Evolutionary conservation across 306 rosid genomes (phyloP).

Genomic region (Fragaria nilgerrensis): DNA sequence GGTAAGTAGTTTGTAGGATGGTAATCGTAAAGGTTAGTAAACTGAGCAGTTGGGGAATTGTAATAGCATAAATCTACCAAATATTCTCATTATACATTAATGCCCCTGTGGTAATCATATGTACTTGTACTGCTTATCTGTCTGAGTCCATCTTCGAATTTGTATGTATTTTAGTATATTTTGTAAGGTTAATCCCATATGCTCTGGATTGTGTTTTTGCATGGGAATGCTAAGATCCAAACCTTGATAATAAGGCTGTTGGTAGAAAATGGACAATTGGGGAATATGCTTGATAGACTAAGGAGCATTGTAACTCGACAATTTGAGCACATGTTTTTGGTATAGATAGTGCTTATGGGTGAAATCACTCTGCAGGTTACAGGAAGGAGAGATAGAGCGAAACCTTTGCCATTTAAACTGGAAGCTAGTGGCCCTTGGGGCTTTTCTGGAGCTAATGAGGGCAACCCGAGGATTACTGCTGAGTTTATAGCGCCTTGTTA

Average conservation of each 20-base stretch:
- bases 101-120: background rate
- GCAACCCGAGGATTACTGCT: conserved; percentile 88
- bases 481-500: conserved; percentile 88
- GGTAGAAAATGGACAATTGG: background rate
- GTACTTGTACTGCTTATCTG: background rate
- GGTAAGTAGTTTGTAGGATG: background rate
- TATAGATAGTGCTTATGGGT: conserved; percentile 12
- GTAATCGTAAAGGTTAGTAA: background rate
- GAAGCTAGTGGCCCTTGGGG: conserved; percentile 80
- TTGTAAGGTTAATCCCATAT: background rate
- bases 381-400: conserved; percentile 96
- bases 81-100: background rate
- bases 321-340: background rate
- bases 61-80: background rate
- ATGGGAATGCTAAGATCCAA: background rate
- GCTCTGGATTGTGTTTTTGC: background rate
- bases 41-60: background rate
- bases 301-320: background rate
- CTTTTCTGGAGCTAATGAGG: conserved; percentile 87
- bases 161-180: background rate
- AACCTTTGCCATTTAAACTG: conserved; percentile 84
- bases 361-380: conserved; percentile 65
- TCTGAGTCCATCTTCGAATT: background rate
- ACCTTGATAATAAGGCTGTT: background rate
- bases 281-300: background rate